A percentile compares a stretch with the other conserved stretches of the same genome.
These are phyloP conservation scores for Zygosaccharomyces pseudobailii DNA, from an alignment of 1,139 yeast genomes.

Conservation along the genomic window DNA sequence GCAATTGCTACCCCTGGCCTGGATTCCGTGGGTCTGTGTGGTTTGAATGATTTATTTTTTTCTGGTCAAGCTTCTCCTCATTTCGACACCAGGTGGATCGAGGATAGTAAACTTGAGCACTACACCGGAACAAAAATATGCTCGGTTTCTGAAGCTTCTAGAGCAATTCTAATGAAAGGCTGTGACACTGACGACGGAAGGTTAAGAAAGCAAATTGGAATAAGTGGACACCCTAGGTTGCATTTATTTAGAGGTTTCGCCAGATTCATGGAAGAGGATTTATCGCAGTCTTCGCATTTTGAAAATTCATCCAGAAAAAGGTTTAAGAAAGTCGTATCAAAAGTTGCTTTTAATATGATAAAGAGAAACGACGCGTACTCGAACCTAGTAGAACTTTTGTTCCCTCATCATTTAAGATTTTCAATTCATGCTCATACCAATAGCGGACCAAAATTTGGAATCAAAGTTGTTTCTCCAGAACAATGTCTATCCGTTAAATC, in stretches of 20 bases:
- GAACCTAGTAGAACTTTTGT: slow-evolving; percentile 53
- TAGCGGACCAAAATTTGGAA: slow-evolving; percentile 55
- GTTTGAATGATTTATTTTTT: slow-evolving; percentile 38
- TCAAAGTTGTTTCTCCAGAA: slow-evolving; percentile 43
- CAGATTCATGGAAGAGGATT: slow-evolving; percentile 56
- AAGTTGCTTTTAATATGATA: slow-evolving; percentile 60
- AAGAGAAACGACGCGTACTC: slow-evolving; percentile 62
- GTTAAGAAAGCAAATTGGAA: slow-evolving; percentile 35
- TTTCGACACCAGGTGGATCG: slow-evolving; percentile 31
- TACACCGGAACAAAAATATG: slow-evolving; percentile 37
- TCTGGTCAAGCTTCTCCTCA: slow-evolving; percentile 24
- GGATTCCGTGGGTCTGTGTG: slow-evolving; percentile 38
- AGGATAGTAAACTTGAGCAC: slow-evolving; percentile 30
- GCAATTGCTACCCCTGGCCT: slow-evolving; percentile 27
- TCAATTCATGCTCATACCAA: slow-evolving; percentile 60
- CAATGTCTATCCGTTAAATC: slow-evolving; percentile 41
- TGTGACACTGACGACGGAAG: slow-evolving; percentile 41
- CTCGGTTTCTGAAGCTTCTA: slow-evolving; percentile 35
- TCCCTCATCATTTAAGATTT: slow-evolving; percentile 55
- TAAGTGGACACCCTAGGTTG: slow-evolving; percentile 47
- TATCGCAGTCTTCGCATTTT: slow-evolving; percentile 41
- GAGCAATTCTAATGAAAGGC: slow-evolving; percentile 39
- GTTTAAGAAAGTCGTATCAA: slow-evolving; percentile 47
- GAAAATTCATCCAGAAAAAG: slow-evolving; percentile 42
- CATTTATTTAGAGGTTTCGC: slow-evolving; percentile 53